Evolutionary conservation across 2,329 filamentous ascomycete genomes (phyloP), one percentile per base, ranked within the genome.

Genomic region (Botrytis sinoallii): DNA sequence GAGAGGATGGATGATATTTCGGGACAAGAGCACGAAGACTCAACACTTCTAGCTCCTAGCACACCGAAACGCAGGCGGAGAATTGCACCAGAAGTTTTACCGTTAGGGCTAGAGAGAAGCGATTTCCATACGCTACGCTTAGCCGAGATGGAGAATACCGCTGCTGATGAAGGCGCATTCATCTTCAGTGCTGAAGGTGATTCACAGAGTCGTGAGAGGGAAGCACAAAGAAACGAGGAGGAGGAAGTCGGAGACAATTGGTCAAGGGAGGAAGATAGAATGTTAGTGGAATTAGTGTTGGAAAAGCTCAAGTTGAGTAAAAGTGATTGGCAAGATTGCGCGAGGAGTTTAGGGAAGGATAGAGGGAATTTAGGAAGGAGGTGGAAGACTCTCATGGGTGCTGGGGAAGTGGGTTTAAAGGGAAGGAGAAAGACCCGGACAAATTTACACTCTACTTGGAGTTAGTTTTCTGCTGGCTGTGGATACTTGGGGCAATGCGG

Each of bases 311-410:
- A 87, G 82, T 84, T 92, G 35, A 87, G 86, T 77, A 90, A 89
- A 81, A 85, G 86, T 69, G 89, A 92, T 74, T 91, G 89, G 90
- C 88, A 90, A 74, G 89, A 92, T 79, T 91, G 89, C 80, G 90
- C 89, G 61, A 85, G 88, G 74, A 89, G 85, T 76, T 83, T 92
- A 12, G 89, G 90, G 75, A 88, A 87, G 78, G 88, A 91, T 81
- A 84, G 87, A 70, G 83, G 85, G 74, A 87, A 85, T 74, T 84
- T 91, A 64, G 87, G 86, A 60, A 84, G 86, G 69, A 83, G 90
- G 77, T 92, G 90, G 90, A 89, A 88, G 84, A 90, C 86, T 73
- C 82, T 92, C 52, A 86, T 91, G 81, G 81, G 85, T 61, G 84
- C 84, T 74, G 89, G 89, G 71, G 88, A 90, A 42, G 84, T 91